Evolutionary conservation across 2,329 filamentous ascomycete species (phyloP).

Genomic region (Lachnellula cervina): DNA sequence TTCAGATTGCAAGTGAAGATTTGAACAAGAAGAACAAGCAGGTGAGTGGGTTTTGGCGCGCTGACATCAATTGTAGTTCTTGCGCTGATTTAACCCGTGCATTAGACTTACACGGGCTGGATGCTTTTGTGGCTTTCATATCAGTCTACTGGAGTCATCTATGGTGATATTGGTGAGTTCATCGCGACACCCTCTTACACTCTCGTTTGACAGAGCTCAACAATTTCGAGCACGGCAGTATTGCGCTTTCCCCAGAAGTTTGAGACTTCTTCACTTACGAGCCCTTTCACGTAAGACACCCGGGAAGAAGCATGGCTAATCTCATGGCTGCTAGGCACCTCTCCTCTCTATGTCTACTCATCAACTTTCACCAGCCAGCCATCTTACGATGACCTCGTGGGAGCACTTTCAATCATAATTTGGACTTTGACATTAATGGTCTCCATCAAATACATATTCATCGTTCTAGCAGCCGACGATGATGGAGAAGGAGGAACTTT

Average conservation of each 20-base stretch:
- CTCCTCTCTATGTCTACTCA: constrained; percentile 66
- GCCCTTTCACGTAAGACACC: too few relatives aligned
- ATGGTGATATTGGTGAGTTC: constrained; percentile 57
- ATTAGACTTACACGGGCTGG: constrained; percentile 24
- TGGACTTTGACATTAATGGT: constrained; percentile 67
- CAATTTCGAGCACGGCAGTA: neutral
- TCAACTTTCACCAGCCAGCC: constrained; percentile 58
- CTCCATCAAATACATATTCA: constrained; percentile 62
- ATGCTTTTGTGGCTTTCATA: constrained; percentile 48
- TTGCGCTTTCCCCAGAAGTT: neutral
- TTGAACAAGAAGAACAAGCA: constrained; percentile 29
- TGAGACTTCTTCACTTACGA: too few relatives aligned
- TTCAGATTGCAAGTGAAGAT: constrained; percentile 23
- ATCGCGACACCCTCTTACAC: too few relatives aligned
- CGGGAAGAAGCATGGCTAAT: neutral
- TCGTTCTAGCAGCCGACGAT: constrained; percentile 62
- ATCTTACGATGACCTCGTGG: constrained; percentile 53
- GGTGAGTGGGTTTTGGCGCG: constrained; percentile 11
- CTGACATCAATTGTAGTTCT: neutral
- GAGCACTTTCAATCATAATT: constrained; percentile 62
- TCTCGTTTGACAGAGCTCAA: neutral
- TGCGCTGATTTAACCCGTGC: neutral
- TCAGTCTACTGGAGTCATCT: constrained; percentile 62
- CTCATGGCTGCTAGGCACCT: constrained; percentile 31
- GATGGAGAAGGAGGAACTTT: constrained; percentile 69